phyloP scores from a whole-genome alignment of 176 grass and related monocot species.

The Raddia distichophylla region DNA sequence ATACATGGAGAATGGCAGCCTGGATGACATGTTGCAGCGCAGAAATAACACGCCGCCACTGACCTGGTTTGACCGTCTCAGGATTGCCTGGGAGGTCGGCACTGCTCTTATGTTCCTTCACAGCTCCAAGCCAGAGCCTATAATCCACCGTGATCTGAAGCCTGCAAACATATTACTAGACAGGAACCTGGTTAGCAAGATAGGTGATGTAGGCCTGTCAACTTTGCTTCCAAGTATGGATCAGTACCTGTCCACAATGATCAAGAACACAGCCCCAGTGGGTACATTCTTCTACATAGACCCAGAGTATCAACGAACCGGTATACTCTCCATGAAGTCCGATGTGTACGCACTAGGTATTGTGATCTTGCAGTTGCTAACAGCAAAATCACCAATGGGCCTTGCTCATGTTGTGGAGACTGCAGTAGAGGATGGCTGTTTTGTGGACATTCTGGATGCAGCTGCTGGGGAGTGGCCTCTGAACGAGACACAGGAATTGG shows the following conservation, averaged over 20 bases:
- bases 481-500: conserved; percentile 55
- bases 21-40: conserved; percentile 72
- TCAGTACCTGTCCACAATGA: conserved; percentile 42
- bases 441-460: conserved; percentile 60
- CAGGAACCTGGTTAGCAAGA: conserved; percentile 74
- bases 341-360: conserved; percentile 75
- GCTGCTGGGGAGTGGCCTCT: conserved; percentile 72
- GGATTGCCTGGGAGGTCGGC: conserved; percentile 78
- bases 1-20: conserved; percentile 75
- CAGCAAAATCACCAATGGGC: conserved; percentile 62
- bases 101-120: conserved; percentile 82
- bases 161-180: conserved; percentile 75
- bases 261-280: conserved; percentile 78
- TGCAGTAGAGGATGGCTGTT: conserved; percentile 49
- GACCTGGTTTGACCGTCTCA: conserved; percentile 71
- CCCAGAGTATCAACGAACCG: conserved; percentile 83
- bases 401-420: conserved; percentile 63
- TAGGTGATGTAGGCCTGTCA: conserved; percentile 89
- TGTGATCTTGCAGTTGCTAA: conserved; percentile 74
- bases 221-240: conserved; percentile 56
- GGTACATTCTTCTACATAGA: conserved; percentile 99
- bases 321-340: conserved; percentile 64
- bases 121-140: conserved; percentile 76
- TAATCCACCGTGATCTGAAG: conserved; percentile 89
- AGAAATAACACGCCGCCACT: conserved; percentile 49